Evolutionary conservation across 768 basidiomycete species (phyloP).

Genomic region (Rubroboletus pulcherrimus): DNA sequence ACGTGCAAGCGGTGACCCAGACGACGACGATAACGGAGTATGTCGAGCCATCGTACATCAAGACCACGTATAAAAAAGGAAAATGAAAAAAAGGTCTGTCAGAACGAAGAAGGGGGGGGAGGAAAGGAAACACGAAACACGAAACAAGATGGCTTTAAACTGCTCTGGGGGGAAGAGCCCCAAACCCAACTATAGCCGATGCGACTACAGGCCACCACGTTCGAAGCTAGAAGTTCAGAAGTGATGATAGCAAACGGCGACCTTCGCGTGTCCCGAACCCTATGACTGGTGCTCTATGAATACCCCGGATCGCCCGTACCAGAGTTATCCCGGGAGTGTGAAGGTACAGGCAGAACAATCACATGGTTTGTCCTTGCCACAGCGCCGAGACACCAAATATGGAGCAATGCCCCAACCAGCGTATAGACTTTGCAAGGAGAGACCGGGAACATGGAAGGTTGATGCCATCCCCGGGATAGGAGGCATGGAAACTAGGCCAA

Average conservation of each 20-base stretch:
- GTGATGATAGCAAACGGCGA: background rate
- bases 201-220: background rate
- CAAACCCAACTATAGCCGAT: background rate
- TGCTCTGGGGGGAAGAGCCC: background rate
- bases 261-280: background rate
- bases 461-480: background rate
- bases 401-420: background rate
- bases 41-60: constrained; percentile 7
- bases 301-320: background rate
- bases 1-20: background rate
- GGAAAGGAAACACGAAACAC: background rate
- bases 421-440: no score
- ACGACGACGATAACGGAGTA: background rate
- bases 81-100: background rate
- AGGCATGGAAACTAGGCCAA: background rate
- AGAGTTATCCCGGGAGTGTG: background rate
- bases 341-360: background rate
- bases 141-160: background rate
- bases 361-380: background rate
- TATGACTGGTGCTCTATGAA: background rate
- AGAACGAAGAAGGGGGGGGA: background rate
- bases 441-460: background rate
- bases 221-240: constrained; percentile 10
- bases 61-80: background rate
- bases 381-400: background rate